Evolutionary conservation across 306 rosid species (phyloP).

Genomic region (Abrus precatorius): DNA sequence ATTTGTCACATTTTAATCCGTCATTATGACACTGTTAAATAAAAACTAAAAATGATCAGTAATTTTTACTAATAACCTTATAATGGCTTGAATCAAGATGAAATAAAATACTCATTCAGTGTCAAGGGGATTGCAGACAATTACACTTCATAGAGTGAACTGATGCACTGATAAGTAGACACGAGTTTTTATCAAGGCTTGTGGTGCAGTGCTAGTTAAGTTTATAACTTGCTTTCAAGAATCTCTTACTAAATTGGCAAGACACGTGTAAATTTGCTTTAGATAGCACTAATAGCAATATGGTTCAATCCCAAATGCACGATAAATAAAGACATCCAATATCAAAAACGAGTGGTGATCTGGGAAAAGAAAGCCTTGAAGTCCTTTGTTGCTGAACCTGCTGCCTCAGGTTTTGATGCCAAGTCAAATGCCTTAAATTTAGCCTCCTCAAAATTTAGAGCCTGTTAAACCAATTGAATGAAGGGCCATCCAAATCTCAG

Average conservation of each 20-base stretch:
- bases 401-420: conserved; percentile 85
- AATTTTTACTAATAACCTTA: too few relatives aligned
- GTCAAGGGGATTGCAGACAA: neutral
- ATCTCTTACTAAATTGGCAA: conserved; percentile 17
- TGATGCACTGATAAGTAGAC: neutral
- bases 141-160: neutral
- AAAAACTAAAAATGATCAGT: too few relatives aligned
- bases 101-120: too few relatives aligned
- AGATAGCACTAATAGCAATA: conserved; percentile 1
- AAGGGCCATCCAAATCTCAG: neutral
- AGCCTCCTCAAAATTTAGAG: conserved; percentile 78
- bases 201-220: neutral
- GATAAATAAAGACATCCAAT: conserved; percentile 27
- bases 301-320: conserved; percentile 7
- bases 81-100: too few relatives aligned
- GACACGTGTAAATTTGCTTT: conserved; percentile 22
- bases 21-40: too few relatives aligned
- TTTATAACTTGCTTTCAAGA: conserved; percentile 33
- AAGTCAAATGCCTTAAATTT: conserved; percentile 79
- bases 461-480: conserved; percentile 56
- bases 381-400: conserved; percentile 77
- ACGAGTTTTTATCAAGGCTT: conserved; percentile 10
- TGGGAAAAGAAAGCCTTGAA: conserved; percentile 85
- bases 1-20: too few relatives aligned
- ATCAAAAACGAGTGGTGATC: conserved; percentile 70